Conservation (phyloP, 345 rosid species). For the Gossypium turneri region DNA sequence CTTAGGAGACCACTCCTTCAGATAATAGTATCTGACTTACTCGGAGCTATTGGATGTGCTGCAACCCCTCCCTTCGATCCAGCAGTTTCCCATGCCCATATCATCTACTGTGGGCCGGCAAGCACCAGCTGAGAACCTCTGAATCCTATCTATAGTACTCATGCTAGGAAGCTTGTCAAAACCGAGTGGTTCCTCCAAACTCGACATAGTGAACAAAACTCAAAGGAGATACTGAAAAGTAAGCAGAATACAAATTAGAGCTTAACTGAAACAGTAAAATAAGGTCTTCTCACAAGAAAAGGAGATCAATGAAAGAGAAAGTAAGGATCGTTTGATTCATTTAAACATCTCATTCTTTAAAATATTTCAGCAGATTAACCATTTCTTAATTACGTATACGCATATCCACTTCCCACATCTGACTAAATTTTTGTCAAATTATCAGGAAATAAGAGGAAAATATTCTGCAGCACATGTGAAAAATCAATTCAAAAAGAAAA, state of each 20-base stretch:
- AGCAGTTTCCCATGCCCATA: slow-evolving; percentile 67
- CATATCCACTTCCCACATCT: background rate
- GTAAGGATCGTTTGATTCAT: slow-evolving; percentile 25
- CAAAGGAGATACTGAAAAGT: slow-evolving; percentile 33
- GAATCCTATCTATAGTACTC: slow-evolving; percentile 76
- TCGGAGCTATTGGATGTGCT: slow-evolving; percentile 71
- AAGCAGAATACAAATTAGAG: slow-evolving; percentile 30
- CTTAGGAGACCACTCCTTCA: background rate
- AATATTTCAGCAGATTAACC: background rate
- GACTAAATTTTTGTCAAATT: background rate
- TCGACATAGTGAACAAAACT: slow-evolving; percentile 59
- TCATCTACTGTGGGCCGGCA: slow-evolving; percentile 71
- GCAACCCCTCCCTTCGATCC: slow-evolving; percentile 84
- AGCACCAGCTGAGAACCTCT: slow-evolving; percentile 79
- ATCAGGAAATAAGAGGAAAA: background rate
- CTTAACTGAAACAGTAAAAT: slow-evolving; percentile 16
- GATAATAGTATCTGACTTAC: slow-evolving; percentile 35
- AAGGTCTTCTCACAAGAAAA: slow-evolving; percentile 14
- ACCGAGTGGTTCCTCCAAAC: slow-evolving; percentile 90
- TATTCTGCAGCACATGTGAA: background rate
- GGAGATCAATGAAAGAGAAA: slow-evolving; percentile 18
- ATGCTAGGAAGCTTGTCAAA: slow-evolving; percentile 90
- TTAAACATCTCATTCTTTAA: slow-evolving; percentile 8
- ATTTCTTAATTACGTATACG: too few relatives aligned
- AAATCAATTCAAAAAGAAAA: background rate